These are phyloP conservation scores for Aureobasidium sp. DNA, from an alignment of 2,329 filamentous ascomycete genomes.

Conservation along the genomic window DNA sequence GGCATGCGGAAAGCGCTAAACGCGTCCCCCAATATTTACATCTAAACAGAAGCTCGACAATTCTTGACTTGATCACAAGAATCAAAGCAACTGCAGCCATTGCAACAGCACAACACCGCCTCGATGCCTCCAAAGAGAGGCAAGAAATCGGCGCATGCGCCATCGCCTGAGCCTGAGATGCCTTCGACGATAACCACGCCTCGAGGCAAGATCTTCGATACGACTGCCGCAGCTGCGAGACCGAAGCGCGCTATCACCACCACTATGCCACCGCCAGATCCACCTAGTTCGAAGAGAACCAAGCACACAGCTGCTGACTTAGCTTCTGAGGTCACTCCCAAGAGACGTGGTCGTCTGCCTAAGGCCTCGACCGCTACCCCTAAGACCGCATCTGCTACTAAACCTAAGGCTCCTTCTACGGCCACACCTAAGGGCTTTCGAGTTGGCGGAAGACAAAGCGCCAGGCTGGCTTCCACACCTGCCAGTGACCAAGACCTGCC, in stretches of 20 bases:
- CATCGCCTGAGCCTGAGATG: background rate
- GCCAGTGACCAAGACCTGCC: background rate
- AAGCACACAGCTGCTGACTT: background rate
- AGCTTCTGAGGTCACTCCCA: conserved; percentile 16
- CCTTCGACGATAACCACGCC: conserved; percentile 21
- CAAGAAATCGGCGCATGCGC: background rate
- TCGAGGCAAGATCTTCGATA: conserved; percentile 23
- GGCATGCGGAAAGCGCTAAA: background rate
- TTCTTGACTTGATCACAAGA: background rate
- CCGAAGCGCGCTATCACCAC: conserved; percentile 13
- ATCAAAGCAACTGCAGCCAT: background rate
- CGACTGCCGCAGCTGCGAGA: conserved; percentile 22
- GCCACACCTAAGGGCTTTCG: background rate
- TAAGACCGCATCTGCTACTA: background rate
- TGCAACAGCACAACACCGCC: background rate
- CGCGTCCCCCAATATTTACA: conserved; percentile 8
- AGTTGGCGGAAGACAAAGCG: conserved; percentile 15
- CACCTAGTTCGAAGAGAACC: conserved; percentile 7
- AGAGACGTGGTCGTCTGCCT: conserved; percentile 27
- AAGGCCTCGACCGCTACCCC: conserved; percentile 8
- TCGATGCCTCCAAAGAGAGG: conserved; percentile 16
- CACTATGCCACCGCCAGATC: conserved; percentile 7
- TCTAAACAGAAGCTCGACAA: conserved; percentile 1
- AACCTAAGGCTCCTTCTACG: background rate
- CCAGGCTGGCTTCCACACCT: conserved; percentile 12